A percentile compares a stretch with the other conserved stretches of the same genome.
These are phyloP conservation scores for Hymenoscyphus scutula DNA, from an alignment of 2,329 filamentous ascomycete species.

Conservation along the genomic window DNA sequence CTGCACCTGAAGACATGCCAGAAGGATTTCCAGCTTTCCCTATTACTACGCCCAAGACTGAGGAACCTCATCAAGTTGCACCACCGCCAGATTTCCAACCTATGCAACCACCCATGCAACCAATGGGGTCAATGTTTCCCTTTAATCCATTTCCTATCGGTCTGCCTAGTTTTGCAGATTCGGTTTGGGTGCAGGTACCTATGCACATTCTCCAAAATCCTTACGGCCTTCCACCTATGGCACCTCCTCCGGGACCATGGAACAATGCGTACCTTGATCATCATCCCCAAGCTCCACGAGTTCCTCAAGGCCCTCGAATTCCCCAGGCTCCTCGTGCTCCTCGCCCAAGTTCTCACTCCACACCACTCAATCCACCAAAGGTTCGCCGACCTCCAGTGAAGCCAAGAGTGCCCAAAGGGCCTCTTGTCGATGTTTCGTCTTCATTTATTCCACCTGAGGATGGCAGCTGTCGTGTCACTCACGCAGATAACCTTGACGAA, in stretches of 20 bases:
- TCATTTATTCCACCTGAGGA: conserved; percentile 16
- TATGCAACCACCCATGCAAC: neutral
- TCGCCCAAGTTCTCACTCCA: neutral
- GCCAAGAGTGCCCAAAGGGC: conserved; percentile 9
- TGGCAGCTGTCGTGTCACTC: conserved; percentile 26
- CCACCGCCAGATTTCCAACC: neutral
- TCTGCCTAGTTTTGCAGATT: neutral
- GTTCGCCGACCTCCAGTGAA: conserved; percentile 5
- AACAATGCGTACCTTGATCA: neutral
- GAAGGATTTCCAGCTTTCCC: conserved; percentile 4
- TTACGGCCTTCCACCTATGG: conserved; percentile 6
- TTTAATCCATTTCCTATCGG: conserved; percentile 1
- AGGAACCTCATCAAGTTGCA: neutral
- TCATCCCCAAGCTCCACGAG: neutral
- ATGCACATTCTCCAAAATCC: conserved; percentile 7
- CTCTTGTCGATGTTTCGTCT: conserved; percentile 10
- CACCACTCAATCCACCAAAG: neutral
- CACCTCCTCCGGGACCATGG: neutral
- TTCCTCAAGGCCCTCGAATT: conserved; percentile 13
- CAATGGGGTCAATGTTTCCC: neutral
- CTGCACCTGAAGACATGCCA: conserved; percentile 11
- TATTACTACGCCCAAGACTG: neutral
- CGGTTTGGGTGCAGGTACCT: conserved; percentile 10
- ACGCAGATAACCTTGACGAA: conserved; percentile 18
- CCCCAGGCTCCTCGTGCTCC: conserved; percentile 1